Base-by-base conservation (phyloP, 1,139 yeast genomes). In the Kazachstania sp. region DNA sequence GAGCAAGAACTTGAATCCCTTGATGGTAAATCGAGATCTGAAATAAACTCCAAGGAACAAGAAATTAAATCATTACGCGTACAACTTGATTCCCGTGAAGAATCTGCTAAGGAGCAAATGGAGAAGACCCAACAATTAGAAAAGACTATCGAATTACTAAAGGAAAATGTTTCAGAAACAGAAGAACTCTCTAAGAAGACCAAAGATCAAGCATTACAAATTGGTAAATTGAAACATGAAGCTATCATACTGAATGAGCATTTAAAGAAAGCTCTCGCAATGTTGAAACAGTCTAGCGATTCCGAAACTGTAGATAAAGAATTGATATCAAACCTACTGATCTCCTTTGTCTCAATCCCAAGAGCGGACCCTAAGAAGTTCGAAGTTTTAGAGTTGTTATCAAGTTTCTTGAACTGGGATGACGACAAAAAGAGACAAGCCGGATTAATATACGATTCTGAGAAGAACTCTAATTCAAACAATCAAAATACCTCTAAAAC, bases 221-320 rank as follows among this genome's bases (percentile, higher is more conserved):
- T 92, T 45, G 97, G 97, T 4, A 92, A 92, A 63, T 73, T 92
- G 46, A 79, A 97, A 47, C 97, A 92, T 63, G 97, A 92, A 66
- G 95, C 95, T 1, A 92, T 92, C n/a, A 86, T 87, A 31, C 70
- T 90, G 48, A 92, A 92, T 63, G 98, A 92, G 61, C 98, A 92
- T 68, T 70, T 92, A 49, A 88, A 95, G 16, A 90, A 92, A 61
- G 95, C 97, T 1, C 69, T 94, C 50, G 79, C 88, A 16, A 71
- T 90, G 65, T 79, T 92, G 50, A 88, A 88, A 59, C 81, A 82
- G 56, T 81, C 77, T 45, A 77, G 84, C 46, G 81, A 80, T 49
- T 78, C 86, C 5, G 88, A 84, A 49, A 74, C 83, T 7, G 87
- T 90, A 1, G 97, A 90, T 62, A 83, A 85, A 60, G 95, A 88